Evolutionary conservation across 495 filamentous ascomycete genomes (phyloP).

Genomic region (Talaromyces ruber): DNA sequence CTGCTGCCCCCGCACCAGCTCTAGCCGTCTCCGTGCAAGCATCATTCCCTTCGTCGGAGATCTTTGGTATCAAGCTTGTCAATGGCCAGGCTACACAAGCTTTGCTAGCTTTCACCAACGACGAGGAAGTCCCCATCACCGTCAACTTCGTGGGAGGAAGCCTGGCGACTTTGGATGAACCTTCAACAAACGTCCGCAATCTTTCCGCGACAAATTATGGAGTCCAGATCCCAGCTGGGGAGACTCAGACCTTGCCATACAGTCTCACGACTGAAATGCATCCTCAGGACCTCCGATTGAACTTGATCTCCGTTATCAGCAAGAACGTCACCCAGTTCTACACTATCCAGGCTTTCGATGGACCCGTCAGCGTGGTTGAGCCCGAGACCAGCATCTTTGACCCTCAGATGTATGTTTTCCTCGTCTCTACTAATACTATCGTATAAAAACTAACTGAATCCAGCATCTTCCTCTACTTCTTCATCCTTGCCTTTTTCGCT

Average conservation of each 20-base stretch:
- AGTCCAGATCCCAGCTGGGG: slow-evolving; percentile 67
- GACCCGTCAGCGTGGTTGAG: slow-evolving; percentile 84
- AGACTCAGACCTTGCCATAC: slow-evolving; percentile 69
- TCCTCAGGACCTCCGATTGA: slow-evolving; percentile 78
- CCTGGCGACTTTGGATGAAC: slow-evolving; percentile 52
- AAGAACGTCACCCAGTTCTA: slow-evolving; percentile 58
- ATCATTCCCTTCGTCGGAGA: slow-evolving; percentile 78
- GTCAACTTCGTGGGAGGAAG: slow-evolving; percentile 72
- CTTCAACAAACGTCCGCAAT: slow-evolving; percentile 65
- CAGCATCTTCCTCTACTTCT: slow-evolving; percentile 90
- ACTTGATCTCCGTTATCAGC: slow-evolving; percentile 64
- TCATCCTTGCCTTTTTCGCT: slow-evolving; percentile 69
- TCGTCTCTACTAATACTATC: slow-evolving; percentile 1
- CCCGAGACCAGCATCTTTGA: slow-evolving; percentile 89
- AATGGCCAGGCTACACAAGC: slow-evolving; percentile 85
- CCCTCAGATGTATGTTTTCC: slow-evolving; percentile 73
- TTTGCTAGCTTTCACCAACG: slow-evolving; percentile 72
- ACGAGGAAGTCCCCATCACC: slow-evolving; percentile 66
- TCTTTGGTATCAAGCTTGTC: slow-evolving; percentile 92
- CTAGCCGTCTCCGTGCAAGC: slow-evolving; percentile 69
- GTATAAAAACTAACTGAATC: slow-evolving; percentile 15
- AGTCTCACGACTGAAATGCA: slow-evolving; percentile 86
- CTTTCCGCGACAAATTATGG: slow-evolving; percentile 69
- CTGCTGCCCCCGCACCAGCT: slow-evolving; percentile 40
- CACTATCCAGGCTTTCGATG: slow-evolving; percentile 76